Conservation (phyloP, 306 rosid species). For the Elaeagnus macrophylla region DNA sequence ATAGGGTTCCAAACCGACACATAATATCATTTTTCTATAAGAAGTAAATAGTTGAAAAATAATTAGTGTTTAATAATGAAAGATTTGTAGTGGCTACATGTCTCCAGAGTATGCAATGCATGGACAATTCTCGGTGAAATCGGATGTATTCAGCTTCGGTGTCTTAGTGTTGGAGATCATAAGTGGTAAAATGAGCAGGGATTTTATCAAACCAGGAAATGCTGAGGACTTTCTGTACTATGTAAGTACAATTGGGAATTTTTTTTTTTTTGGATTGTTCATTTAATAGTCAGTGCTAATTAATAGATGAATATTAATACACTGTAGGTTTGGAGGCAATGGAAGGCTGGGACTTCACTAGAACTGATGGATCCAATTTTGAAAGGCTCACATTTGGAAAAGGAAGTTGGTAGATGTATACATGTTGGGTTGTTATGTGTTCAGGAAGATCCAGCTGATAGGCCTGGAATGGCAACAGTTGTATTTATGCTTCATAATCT, state of each 20-base stretch:
- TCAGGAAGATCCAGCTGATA: constrained; percentile 16
- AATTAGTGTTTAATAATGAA: not conserved
- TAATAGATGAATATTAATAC: not conserved
- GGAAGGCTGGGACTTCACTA: not conserved
- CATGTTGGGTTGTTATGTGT: constrained; percentile 14
- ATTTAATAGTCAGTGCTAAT: too few relatives aligned
- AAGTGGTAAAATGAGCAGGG: constrained; percentile 24
- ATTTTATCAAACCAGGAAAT: constrained; percentile 19
- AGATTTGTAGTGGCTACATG: constrained; percentile 1
- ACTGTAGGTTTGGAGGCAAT: constrained; percentile 7
- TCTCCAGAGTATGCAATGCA: constrained; percentile 39
- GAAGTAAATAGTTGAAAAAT: not conserved
- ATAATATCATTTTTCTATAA: too few relatives aligned
- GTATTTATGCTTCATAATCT: not conserved
- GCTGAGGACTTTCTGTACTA: constrained; percentile 30
- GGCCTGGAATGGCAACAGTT: constrained; percentile 9
- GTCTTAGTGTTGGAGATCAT: constrained; percentile 37
- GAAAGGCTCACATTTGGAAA: not conserved
- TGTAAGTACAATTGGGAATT: constrained; percentile 8
- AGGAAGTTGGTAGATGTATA: constrained; percentile 6
- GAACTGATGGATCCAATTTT: constrained; percentile 9
- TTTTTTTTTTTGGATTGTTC: too few relatives aligned
- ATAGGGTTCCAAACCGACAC: too few relatives aligned
- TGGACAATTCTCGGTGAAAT: constrained; percentile 31
- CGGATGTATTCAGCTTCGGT: constrained; percentile 38